Conservation (phyloP, 306 rosid species). For the Notholithocarpus densiflorus region DNA sequence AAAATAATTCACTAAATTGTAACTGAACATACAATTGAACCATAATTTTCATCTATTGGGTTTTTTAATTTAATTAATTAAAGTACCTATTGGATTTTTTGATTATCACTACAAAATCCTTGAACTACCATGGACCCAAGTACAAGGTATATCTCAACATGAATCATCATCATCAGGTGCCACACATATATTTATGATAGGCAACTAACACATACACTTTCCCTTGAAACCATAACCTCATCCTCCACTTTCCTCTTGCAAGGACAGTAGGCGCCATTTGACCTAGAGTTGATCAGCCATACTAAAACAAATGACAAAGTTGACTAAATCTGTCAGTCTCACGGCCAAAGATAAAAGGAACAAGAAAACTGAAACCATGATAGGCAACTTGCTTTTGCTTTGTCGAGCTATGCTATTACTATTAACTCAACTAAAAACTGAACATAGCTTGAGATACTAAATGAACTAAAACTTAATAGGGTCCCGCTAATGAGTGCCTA, state of each 20-base stretch:
- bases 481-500: too few species aligned
- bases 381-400: not conserved
- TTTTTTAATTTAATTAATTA: not conserved
- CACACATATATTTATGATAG: too few species aligned
- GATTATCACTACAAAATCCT: too few species aligned
- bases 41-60: not conserved
- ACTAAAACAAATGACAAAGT: not conserved
- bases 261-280: too few species aligned
- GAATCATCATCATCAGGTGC: not conserved
- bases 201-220: too few species aligned
- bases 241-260: too few species aligned
- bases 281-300: not conserved
- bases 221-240: too few species aligned
- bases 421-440: not conserved
- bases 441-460: not conserved
- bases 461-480: not conserved
- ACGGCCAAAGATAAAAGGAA: not conserved
- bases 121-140: not conserved
- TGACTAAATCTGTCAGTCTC: not conserved
- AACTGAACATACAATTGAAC: not conserved
- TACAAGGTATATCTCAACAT: not conserved
- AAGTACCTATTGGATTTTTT: not conserved
- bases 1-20: not conserved
- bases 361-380: too few species aligned
- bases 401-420: not conserved